These are phyloP conservation scores for Volvox africanus DNA, from an alignment of 139 green algal species.

Conservation along the genomic window DNA sequence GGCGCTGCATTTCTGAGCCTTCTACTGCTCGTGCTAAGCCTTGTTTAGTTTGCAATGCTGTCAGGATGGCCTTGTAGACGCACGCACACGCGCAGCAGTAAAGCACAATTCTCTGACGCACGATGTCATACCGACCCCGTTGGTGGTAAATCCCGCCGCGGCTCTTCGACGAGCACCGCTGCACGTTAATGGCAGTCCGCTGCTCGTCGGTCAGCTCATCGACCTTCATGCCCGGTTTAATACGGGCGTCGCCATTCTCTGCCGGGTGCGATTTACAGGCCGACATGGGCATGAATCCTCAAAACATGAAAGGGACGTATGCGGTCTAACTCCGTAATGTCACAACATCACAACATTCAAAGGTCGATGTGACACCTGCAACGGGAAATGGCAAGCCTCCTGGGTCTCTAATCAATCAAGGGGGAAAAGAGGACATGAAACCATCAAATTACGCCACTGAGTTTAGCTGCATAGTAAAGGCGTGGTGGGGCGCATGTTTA, in stretches of 20 bases:
- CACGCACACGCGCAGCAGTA: no score
- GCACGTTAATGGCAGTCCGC: slow-evolving; percentile 52
- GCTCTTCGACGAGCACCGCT: slow-evolving; percentile 62
- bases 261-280: not conserved
- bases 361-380: no score
- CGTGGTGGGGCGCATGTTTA: not conserved
- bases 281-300: not conserved
- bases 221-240: slow-evolving; percentile 6
- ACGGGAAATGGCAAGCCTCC: not conserved
- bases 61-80: no score
- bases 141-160: slow-evolving; percentile 72
- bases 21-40: no score
- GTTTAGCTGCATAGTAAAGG: no score
- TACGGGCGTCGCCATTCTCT: not conserved
- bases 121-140: slow-evolving; percentile 33
- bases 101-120: not conserved
- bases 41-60: no score
- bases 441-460: no score
- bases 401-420: not conserved
- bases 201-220: slow-evolving; percentile 30
- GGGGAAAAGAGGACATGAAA: not conserved
- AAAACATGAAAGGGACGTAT: not conserved
- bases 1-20: no score
- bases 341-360: not conserved
- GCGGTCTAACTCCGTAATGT: no score